Base-by-base conservation (phyloP, 768 basidiomycete genomes). In the Leccinum imitatum region DNA sequence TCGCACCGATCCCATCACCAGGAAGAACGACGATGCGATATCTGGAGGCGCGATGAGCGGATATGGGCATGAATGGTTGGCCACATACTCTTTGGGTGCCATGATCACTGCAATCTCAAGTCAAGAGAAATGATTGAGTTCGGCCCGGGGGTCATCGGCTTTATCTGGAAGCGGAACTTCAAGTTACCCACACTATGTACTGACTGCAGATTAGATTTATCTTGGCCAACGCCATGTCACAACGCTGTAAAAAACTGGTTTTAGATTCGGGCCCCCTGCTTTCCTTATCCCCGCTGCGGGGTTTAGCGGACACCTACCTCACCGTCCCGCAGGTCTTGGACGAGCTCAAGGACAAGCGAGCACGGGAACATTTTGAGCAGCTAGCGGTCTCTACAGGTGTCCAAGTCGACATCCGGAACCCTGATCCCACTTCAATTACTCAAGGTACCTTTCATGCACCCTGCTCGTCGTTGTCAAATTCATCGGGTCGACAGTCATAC, bases 1-100 rank as follows among this genome's bases (percentile, higher is more conserved):
- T 61, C 81, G 47, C 69, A 93, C 95, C 96, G 67, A 99, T 98
- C 61, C 97, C 97, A 76, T 99, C 97, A 54, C 97, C 97, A n/a
- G 89, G 87, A 47, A 99, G 86, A 56, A 95, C 83, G 37, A 87
- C 91, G 71, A 99, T 85, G 63, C 87, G 88, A 76, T 91, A 97
- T 56, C 95, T 95, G 6, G 35, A 30, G 14, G 25, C 21, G 5
- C 35, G 50, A 21, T 66, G 57, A 65, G 50, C 23, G 19, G 59
- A 54, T 27, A 44, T 54, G 65, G 54, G 53, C 8, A 46, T 47
- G 39, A 27, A 23, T 10, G 30, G n/a, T 21, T 62, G 76, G 56
- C 59, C 2, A 50, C 71, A 54, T 52, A 84, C 84, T 78, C 75
- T 78, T 77, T 81, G 19, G 71, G 66, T 39, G 80, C 64, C 80